A percentile compares a stretch with the other conserved stretches of the same genome.
Evolutionary conservation across 768 basidiomycete species (phyloP).

Genomic region (Trichaptum fuscoviolaceum): DNA sequence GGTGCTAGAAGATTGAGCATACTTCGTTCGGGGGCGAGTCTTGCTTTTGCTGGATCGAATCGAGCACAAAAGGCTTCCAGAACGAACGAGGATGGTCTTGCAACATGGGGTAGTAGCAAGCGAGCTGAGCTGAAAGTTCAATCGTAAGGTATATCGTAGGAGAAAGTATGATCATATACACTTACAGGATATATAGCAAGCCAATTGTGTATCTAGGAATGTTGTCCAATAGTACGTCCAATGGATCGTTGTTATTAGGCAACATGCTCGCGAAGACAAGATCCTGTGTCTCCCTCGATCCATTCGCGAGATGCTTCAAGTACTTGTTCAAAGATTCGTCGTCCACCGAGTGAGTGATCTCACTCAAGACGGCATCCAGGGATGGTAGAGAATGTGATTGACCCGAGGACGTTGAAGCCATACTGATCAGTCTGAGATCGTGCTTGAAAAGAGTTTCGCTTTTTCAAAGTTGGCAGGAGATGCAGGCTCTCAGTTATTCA

Average conservation of each 20-base stretch:
- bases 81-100: conserved; percentile 34
- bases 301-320: background rate
- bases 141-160: background rate
- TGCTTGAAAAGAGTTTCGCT: too few species aligned
- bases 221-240: conserved; percentile 43
- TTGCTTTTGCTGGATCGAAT: conserved; percentile 62
- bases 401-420: too few species aligned
- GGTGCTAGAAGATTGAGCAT: conserved; percentile 8
- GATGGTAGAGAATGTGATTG: background rate
- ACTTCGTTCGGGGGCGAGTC: conserved; percentile 69
- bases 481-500: too few species aligned
- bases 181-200: conserved; percentile 70
- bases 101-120: conserved; percentile 34
- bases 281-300: conserved; percentile 52
- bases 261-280: conserved; percentile 48
- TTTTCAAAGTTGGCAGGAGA: too few species aligned
- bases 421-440: too few species aligned
- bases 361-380: background rate
- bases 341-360: background rate
- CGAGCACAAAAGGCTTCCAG: conserved; percentile 53
- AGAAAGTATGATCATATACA: conserved; percentile 11
- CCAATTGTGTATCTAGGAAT: conserved; percentile 54
- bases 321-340: background rate
- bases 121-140: conserved; percentile 49
- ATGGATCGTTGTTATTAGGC: conserved; percentile 61